Evolutionary conservation across 148 eudicot genomes (phyloP), one percentile per base, ranked within the genome.

Genomic region (Drosera capensis): DNA sequence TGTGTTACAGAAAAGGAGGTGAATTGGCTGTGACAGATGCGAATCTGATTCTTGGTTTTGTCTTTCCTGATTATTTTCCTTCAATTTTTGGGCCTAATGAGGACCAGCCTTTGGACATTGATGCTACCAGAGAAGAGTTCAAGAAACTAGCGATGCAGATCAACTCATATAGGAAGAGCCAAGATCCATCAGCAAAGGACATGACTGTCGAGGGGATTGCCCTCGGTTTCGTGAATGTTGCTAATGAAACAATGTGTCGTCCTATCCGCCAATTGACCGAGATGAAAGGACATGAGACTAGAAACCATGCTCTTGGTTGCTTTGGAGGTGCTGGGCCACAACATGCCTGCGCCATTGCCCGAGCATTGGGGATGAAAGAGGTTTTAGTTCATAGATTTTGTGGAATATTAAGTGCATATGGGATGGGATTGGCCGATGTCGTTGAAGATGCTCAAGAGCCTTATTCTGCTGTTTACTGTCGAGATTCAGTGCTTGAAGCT

Each of bases 321-420:
- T 90, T 90, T 68, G 99, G 99, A 53, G 99, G 99, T 50, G 99
- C 99, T 25, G 99, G 99, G 16, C 99, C 99, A 8, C 99, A 90
- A 46, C 99, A 90, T 57, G 93, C 99, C 8, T 90, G 99, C 70
- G 99, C 99, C 47, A 90, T 90, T 68, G 95, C 99, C 20, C 63
- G 95, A 60, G 77, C 99, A 23, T 58, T 90, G 55, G 99, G 93
- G 13, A 90, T 90, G 99, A 85, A 71, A 58, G 94, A 80, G 68
- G 94, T 90, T 19, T 58, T 90, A 12, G 65, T 90, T 55, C 99
- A 90, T 69, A 78, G 85, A 57, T 90, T 78, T 51, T 90, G 99
- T 57, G 99, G 99, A 65, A 80, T 90, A 59, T 66, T 90, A 55
- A 90, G 95, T 72, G 99, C 99, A 0, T 90, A 90, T 54, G 99